Percentiles rank a stretch among this genome's conserved stretches.
Evolutionary conservation across 306 rosid genomes (phyloP).

Genomic region (Begonia masoniana): DNA sequence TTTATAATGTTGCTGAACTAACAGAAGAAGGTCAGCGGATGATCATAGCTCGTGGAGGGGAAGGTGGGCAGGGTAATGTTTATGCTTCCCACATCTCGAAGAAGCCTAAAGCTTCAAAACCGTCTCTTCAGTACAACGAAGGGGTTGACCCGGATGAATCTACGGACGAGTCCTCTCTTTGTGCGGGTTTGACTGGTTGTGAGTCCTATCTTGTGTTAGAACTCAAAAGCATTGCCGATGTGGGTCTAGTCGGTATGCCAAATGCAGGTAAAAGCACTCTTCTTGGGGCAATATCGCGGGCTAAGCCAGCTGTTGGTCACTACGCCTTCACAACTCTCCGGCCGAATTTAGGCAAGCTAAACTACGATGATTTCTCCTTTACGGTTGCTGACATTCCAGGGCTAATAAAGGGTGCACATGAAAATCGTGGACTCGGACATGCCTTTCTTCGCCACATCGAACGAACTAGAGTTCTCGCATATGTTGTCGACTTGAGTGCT

Average conservation of each 20-base stretch:
- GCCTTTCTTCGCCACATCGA: slow-evolving; percentile 90
- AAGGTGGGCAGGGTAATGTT: slow-evolving; percentile 65
- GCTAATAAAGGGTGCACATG: slow-evolving; percentile 86
- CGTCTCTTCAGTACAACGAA: slow-evolving; percentile 11
- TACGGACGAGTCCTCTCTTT: slow-evolving; percentile 26
- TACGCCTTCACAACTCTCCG: slow-evolving; percentile 90
- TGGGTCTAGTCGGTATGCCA: slow-evolving; percentile 93
- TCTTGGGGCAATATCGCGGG: slow-evolving; percentile 78
- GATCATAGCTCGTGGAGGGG: slow-evolving; percentile 62
- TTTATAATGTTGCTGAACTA: slow-evolving; percentile 57
- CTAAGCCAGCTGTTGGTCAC: slow-evolving; percentile 71
- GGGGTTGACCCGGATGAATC: slow-evolving; percentile 12
- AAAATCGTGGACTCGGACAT: slow-evolving; percentile 79
- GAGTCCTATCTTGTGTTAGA: slow-evolving; percentile 65
- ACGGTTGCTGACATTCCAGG: slow-evolving; percentile 94
- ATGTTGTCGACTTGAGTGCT: slow-evolving; percentile 78
- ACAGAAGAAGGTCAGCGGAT: slow-evolving; percentile 63
- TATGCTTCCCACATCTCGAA: slow-evolving; percentile 27
- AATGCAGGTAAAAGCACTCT: slow-evolving; percentile 97
- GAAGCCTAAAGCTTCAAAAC: slow-evolving; percentile 17
- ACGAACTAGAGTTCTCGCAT: slow-evolving; percentile 77
- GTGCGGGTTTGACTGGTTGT: slow-evolving; percentile 48
- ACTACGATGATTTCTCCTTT: slow-evolving; percentile 69
- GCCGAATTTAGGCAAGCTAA: slow-evolving; percentile 80
- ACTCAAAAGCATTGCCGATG: slow-evolving; percentile 91